Base-by-base conservation (phyloP, 306 rosid species). In the Cajanus cajan region DNA sequence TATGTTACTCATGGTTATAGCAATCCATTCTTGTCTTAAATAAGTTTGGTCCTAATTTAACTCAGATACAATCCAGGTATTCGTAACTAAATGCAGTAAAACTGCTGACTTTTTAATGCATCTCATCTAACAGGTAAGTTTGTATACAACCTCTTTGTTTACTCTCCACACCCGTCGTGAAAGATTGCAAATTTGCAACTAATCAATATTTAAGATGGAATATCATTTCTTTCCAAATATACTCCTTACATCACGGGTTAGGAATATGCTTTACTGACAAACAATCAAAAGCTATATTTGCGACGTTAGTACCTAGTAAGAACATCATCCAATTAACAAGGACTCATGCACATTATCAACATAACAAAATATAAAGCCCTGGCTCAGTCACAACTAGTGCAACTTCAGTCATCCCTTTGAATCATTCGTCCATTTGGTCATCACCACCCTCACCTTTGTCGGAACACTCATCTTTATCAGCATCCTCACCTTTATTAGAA, bases 381-480 rank as follows among this genome's bases (percentile, higher is more conserved):
- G 48, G 15, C 41, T 52, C 71, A 80, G 77, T 61, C 81, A 33
- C 61, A 28, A 18, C 68, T 70, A 82, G 31, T 44, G 58, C 79
- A 11, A 51, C 28, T 71, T 39, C 64, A 55, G 50, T 81, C 82
- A 25, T 71, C 75, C 7, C 34, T 71, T 22, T 13, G 55, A 36
- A 15, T 73, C 73, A 79, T 57, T 78, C 50, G 84, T 52, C 67
- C 71, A 75, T 79, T 54, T 79, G 62, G 80, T 55, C 61, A 33
- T 83, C 92, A 18, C 48, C 77, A 21, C 16, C 84, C 48, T 69
- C 68, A 66, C 1, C 76, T 14, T 78, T 12, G 10, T 39, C 71
- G 39, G 71, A 16, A 12, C 4, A 58, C n/a, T 36, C 86, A 8
- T 37, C 86, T 80, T 78, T 81, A 41, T 74, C 68, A 43, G 88